Percentiles rank a stretch among this genome's conserved stretches.
Evolutionary conservation across 2,329 filamentous ascomycete species (phyloP).

Genomic region (Xylaria sp.): DNA sequence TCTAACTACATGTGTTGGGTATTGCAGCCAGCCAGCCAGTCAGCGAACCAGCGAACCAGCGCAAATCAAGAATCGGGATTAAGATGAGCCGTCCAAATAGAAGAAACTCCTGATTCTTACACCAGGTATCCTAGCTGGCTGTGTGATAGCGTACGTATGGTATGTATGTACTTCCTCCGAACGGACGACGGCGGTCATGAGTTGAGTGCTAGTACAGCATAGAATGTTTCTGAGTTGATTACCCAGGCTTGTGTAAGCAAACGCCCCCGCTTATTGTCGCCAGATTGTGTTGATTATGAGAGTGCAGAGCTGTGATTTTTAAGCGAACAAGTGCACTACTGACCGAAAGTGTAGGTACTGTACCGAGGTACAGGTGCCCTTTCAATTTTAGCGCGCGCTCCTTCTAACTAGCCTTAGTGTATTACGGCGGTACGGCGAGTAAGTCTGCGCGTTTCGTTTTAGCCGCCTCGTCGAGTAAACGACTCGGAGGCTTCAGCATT

Average conservation of each 20-base stretch:
- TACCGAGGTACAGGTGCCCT: neutral
- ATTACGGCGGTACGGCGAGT: neutral
- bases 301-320: conserved; percentile 12
- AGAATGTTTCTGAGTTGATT: conserved; percentile 36
- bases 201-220: neutral
- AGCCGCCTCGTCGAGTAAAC: conserved; percentile 18
- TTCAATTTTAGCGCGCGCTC: conserved; percentile 14
- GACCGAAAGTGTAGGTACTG: neutral
- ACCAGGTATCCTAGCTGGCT: too few relatives aligned
- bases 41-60: neutral
- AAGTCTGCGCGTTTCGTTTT: conserved; percentile 11
- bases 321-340: conserved; percentile 2
- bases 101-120: too few relatives aligned
- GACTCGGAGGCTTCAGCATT: neutral
- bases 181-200: neutral
- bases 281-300: conserved; percentile 11
- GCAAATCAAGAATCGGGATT: conserved; percentile 15
- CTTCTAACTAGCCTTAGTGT: neutral
- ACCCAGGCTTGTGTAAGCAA: conserved; percentile 48
- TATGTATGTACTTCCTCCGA: neutral
- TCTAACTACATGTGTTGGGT: neutral
- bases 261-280: conserved; percentile 18
- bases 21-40: neutral
- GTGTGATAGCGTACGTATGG: neutral
- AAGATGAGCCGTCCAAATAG: conserved; percentile 15